Evolutionary conservation across 2,329 filamentous ascomycete genomes (phyloP).

Genomic region (Hysterium pulicare): DNA sequence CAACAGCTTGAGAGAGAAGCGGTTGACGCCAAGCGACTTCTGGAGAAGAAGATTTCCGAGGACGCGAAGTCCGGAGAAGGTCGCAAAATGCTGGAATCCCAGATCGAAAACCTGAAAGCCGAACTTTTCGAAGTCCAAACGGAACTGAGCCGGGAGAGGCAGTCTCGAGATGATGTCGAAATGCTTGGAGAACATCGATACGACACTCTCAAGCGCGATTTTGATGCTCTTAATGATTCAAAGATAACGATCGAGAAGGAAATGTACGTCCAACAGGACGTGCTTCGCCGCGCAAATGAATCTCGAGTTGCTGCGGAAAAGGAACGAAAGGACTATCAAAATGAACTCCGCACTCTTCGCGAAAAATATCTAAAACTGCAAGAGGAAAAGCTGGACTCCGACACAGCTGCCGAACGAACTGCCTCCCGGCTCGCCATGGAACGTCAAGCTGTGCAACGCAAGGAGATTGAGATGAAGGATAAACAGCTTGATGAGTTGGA

Average conservation of each 20-base stretch:
- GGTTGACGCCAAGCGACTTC: constrained; percentile 77
- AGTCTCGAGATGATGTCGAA: constrained; percentile 90
- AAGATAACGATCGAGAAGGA: constrained; percentile 99
- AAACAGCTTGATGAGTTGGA: constrained; percentile 76
- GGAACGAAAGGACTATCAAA: constrained; percentile 84
- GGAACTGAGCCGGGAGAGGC: constrained; percentile 84
- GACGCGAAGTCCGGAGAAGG: constrained; percentile 80
- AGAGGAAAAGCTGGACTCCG: constrained; percentile 78
- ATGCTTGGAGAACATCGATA: constrained; percentile 88
- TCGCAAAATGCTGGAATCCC: constrained; percentile 76
- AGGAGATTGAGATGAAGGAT: constrained; percentile 76
- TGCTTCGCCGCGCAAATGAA: constrained; percentile 79
- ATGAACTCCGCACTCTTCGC: constrained; percentile 77
- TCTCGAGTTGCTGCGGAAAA: constrained; percentile 75
- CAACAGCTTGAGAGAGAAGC: constrained; percentile 83
- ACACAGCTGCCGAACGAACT: constrained; percentile 74
- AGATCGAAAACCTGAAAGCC: constrained; percentile 81
- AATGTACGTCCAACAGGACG: constrained; percentile 92
- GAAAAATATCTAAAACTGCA: constrained; percentile 82
- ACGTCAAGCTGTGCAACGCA: constrained; percentile 70
- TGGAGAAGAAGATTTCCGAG: constrained; percentile 85
- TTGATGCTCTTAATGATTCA: constrained; percentile 79
- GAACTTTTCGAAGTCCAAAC: constrained; percentile 82
- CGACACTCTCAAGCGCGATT: constrained; percentile 77
- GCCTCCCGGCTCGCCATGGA: constrained; percentile 77